Percentiles rank a stretch among this genome's conserved stretches.
Conservation (phyloP, 148 eudicot species). For the Amaranthus palmeri region DNA sequence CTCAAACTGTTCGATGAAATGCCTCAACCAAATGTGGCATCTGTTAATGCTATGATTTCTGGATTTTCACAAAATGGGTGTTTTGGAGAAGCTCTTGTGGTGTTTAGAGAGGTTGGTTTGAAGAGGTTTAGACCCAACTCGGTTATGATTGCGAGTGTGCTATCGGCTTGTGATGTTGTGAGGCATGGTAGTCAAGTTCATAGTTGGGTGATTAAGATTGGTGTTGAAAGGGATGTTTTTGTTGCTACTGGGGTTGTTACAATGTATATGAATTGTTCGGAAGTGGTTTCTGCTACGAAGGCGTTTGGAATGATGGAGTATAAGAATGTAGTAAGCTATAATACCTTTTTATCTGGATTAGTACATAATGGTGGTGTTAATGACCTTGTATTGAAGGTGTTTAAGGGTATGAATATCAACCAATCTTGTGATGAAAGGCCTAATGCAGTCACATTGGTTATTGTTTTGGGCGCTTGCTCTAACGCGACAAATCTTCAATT, state of each 20-base stretch:
- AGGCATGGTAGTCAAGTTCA: slow-evolving; percentile 55
- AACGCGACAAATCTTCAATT: slow-evolving; percentile 33
- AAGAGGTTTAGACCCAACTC: slow-evolving; percentile 44
- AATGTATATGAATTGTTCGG: slow-evolving; percentile 45
- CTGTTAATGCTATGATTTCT: slow-evolving; percentile 34
- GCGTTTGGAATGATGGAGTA: slow-evolving; percentile 43
- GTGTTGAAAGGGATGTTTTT: slow-evolving; percentile 66
- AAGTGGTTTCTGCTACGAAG: slow-evolving; percentile 37
- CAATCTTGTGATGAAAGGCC: slow-evolving; percentile 33
- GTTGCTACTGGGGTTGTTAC: slow-evolving; percentile 59
- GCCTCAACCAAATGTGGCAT: slow-evolving; percentile 33
- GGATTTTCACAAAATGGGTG: slow-evolving; percentile 44
- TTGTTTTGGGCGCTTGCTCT: slow-evolving; percentile 64
- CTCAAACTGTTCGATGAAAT: slow-evolving; percentile 53
- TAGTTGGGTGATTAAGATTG: slow-evolving; percentile 70
- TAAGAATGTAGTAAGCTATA: slow-evolving; percentile 60
- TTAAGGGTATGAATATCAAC: slow-evolving; percentile 43
- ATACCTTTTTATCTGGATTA: slow-evolving; percentile 69
- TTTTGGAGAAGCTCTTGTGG: slow-evolving; percentile 35
- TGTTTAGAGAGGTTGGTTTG: slow-evolving; percentile 45
- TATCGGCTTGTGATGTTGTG: slow-evolving; percentile 48
- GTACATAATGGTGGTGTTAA: slow-evolving; percentile 49
- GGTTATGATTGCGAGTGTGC: slow-evolving; percentile 53
- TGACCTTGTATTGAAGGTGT: slow-evolving; percentile 39
- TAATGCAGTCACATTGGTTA: slow-evolving; percentile 54